These are phyloP conservation scores for Neurospora tetraspora DNA, from an alignment of 495 filamentous ascomycete species.

Conservation along the genomic window DNA sequence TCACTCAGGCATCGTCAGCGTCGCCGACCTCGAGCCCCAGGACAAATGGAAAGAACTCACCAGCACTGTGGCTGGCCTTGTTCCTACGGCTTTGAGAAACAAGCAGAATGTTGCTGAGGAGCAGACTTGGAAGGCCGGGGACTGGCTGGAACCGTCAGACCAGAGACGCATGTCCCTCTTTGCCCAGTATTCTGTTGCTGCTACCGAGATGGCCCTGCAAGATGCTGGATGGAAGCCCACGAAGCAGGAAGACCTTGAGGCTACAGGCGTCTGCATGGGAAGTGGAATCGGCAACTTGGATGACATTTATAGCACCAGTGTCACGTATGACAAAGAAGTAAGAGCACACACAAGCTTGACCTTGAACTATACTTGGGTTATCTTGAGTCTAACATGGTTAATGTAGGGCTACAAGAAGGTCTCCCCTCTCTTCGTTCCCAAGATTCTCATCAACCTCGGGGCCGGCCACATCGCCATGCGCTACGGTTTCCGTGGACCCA, in stretches of 20 bases:
- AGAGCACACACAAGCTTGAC: conserved; percentile 11
- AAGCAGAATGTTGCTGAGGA: neutral
- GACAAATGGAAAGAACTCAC: conserved; percentile 56
- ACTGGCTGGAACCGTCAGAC: conserved; percentile 64
- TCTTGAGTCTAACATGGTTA: conserved; percentile 2
- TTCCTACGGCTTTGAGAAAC: conserved; percentile 37
- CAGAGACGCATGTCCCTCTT: conserved; percentile 84
- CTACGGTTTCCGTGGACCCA: conserved; percentile 82
- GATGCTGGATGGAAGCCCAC: conserved; percentile 74
- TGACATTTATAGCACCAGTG: conserved; percentile 72
- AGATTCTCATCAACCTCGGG: conserved; percentile 85
- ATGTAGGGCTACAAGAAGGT: conserved; percentile 79
- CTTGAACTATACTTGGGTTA: neutral
- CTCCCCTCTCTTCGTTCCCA: conserved; percentile 84
- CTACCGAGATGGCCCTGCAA: conserved; percentile 73
- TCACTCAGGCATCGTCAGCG: conserved; percentile 68
- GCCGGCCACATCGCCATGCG: conserved; percentile 93
- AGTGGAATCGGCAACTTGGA: conserved; percentile 93
- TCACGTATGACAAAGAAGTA: conserved; percentile 66
- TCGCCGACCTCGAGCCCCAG: conserved; percentile 44
- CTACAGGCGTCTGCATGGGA: conserved; percentile 85
- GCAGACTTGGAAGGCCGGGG: conserved; percentile 56
- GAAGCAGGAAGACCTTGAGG: conserved; percentile 50
- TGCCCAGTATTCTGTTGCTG: conserved; percentile 82
- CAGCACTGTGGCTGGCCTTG: conserved; percentile 73